Base-by-base conservation (phyloP, 495 filamentous ascomycete genomes). In the Hypoxylon trugodes region DNA sequence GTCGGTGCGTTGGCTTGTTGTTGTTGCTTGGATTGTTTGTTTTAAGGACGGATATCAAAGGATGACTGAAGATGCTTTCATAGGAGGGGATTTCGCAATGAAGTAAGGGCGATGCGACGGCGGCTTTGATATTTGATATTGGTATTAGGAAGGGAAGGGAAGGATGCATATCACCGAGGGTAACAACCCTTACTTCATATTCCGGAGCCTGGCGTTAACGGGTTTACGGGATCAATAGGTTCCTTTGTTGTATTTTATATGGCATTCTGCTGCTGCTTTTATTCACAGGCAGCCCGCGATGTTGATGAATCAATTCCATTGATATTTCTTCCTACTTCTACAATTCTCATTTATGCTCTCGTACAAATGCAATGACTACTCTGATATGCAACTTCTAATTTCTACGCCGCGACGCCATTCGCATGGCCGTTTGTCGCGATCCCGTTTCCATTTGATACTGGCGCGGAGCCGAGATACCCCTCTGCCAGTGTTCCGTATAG, bases 1-100 rank as follows among this genome's bases (percentile, higher is more conserved):
- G 38, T 79, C 1, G 78, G 74, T 0, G 62, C 66, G 43, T 57
- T 80, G 48, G 80, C 80, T 1, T 79, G 78, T 68, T 82, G 80
- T 56, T 82, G 80, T 70, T 82, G 80, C 58, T 58, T 82, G 49
- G 80, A 82, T 19, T 70, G 73, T 15, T 45, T 82, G 28, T 81
- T 80, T 50, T 82, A 78, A 49, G 35, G 32, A 43, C n/a, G n/a
- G n/a, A n/a, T n/a, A n/a, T n/a, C n/a, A n/a, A n/a, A n/a, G n/a
- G n/a, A n/a, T n/a, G n/a, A n/a, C n/a, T n/a, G n/a, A n/a, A n/a
- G n/a, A n/a, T n/a, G n/a, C n/a, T n/a, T n/a, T n/a, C n/a, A 6
- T 4, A 18, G 25, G 12, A 35, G 33, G 4, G 13, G 12, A 42
- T 21, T 25, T 12, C n/a, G n/a, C n/a, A n/a, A n/a, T n/a, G n/a